Base-by-base conservation (phyloP, 805 yeast genomes). In the Candida insectalens region DNA sequence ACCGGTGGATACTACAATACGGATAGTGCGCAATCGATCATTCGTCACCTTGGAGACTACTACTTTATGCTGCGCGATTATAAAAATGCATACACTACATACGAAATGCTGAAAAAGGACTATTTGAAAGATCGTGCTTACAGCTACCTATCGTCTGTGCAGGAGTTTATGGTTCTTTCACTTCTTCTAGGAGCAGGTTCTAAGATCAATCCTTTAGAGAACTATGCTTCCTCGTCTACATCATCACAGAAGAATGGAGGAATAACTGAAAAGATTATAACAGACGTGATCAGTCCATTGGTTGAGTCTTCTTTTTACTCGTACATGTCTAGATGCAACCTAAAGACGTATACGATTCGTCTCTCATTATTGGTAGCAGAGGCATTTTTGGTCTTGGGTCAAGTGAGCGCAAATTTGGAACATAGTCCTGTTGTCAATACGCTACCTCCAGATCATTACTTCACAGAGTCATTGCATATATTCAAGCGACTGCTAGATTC, bases 11-110 rank as follows among this genome's bases (percentile, higher is more conserved):
- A 63, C 44, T 87, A 85, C 49, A 57, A 70, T 28, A 71, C 74
- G 8, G 62, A 70, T 3, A 63, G 85, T 0, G 68, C 77, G 1
- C 96, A 85, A 45, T 81, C 83, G 50, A 65, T 73, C 28, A 65
- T 87, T 19, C 64, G 97, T 33, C 80, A 82, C 49, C 61, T 89
- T 19, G 97, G 94, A 0, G 98, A 92, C 53, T 84, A 94, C 84
- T 76, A 87, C 5, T 75, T 89, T 47, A 83, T 92, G 76, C 58
- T 88, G n/a, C 71, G 87, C 25, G 96, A 92, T 59, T 89, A 81
- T 63, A 77, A 78, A 51, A 76, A 74, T 37, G 92, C 96, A 3
- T 79, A 81, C 48, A 64, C 82, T 1, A 81, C 85, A 1, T 89
- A 89, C 52, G 97, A 89, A 39, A 53, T 83, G 33, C 66, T 85